Evolutionary conservation across 2,329 filamentous ascomycete species (phyloP).

Genomic region (Claviceps humidiphila): DNA sequence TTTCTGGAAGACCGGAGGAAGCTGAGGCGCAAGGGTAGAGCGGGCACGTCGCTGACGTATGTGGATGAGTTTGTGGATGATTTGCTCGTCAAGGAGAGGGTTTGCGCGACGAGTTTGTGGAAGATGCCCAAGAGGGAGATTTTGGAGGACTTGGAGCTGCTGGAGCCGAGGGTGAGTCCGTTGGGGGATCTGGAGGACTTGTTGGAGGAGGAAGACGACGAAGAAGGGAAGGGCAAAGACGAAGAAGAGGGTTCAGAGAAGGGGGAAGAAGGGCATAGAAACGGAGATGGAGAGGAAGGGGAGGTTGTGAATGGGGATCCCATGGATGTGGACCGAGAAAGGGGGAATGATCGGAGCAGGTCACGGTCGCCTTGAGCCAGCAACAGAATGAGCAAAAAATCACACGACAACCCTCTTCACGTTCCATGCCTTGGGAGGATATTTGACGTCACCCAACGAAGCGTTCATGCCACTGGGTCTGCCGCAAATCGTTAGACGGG

Average conservation of each 20-base stretch:
- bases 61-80: constrained; percentile 94
- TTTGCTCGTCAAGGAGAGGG: constrained; percentile 71
- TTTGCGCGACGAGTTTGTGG: constrained; percentile 85
- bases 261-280: constrained; percentile 10
- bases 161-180: constrained; percentile 77
- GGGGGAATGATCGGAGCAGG: constrained; percentile 12
- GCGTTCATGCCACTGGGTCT: background rate
- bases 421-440: background rate
- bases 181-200: constrained; percentile 67
- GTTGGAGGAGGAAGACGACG: constrained; percentile 43
- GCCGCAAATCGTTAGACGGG: background rate
- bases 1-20: constrained; percentile 74
- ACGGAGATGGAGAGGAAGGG: constrained; percentile 16
- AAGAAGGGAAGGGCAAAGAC: constrained; percentile 6
- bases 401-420: background rate
- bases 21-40: constrained; percentile 60
- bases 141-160: constrained; percentile 74
- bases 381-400: background rate
- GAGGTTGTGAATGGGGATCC: constrained; percentile 11
- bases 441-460: background rate
- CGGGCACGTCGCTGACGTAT: constrained; percentile 62
- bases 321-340: constrained; percentile 26
- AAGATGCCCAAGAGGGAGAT: constrained; percentile 74
- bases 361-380: constrained; percentile 10
- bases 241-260: background rate